Evolutionary conservation across 202 grass and related monocot species (phyloP).

Genomic region (Digitaria exilis): DNA sequence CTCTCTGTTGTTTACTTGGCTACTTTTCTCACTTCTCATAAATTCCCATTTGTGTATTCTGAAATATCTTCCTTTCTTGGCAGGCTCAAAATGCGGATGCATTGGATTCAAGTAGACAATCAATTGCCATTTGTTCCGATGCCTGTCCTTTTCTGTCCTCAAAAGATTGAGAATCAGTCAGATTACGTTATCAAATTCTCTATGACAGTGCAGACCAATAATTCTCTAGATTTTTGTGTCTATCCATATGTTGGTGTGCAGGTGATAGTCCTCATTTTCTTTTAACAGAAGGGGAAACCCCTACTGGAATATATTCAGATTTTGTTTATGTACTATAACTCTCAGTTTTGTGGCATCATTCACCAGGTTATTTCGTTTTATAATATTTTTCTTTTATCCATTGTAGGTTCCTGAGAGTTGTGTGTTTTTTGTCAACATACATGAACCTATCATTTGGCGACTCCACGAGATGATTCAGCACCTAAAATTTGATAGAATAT

Average conservation of each 20-base stretch:
- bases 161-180: slow-evolving; percentile 72
- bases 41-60: slow-evolving; percentile 22
- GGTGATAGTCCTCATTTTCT: slow-evolving; percentile 42
- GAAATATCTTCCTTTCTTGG: slow-evolving; percentile 34
- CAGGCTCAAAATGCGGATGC: slow-evolving; percentile 87
- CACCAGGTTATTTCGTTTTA: not conserved
- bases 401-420: slow-evolving; percentile 84
- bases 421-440: slow-evolving; percentile 90
- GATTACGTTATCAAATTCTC: slow-evolving; percentile 87
- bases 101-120: slow-evolving; percentile 92
- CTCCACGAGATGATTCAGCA: slow-evolving; percentile 95
- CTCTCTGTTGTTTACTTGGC: slow-evolving; percentile 29
- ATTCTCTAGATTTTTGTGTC: slow-evolving; percentile 90
- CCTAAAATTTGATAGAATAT: slow-evolving; percentile 73
- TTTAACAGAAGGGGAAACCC: not conserved
- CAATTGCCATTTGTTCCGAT: slow-evolving; percentile 93
- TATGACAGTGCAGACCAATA: slow-evolving; percentile 88
- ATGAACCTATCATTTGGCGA: slow-evolving; percentile 97
- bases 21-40: slow-evolving; percentile 34
- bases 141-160: slow-evolving; percentile 92
- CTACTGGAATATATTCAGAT: not conserved
- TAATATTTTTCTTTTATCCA: not conserved
- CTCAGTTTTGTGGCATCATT: not conserved
- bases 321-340: not conserved
- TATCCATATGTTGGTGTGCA: slow-evolving; percentile 97